A percentile compares a stretch with the other conserved stretches of the same genome.
Conservation (phyloP, 2,329 filamentous ascomycete species). For the Dactylellina sp. region DNA sequence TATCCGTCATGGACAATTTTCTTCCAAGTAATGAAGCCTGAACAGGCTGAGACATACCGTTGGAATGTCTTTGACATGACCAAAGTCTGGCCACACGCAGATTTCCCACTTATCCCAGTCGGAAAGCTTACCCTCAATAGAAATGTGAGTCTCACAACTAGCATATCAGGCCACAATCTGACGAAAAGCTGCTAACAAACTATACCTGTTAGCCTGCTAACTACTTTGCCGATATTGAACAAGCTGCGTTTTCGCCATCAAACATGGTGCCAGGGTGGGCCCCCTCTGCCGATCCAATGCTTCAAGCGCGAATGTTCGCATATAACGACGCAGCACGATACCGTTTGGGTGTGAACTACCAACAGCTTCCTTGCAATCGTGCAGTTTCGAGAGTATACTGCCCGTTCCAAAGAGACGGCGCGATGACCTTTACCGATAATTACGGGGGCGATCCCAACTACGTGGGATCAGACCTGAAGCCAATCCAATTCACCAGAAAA, state of each 20-base stretch:
- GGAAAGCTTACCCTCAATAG: conserved; percentile 74
- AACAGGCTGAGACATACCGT: conserved; percentile 72
- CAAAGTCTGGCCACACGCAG: conserved; percentile 75
- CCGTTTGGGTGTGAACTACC: conserved; percentile 74
- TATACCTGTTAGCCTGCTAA: conserved; percentile 54
- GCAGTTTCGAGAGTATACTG: conserved; percentile 60
- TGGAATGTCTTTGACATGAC: conserved; percentile 78
- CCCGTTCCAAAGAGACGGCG: conserved; percentile 65
- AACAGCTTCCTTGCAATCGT: conserved; percentile 73
- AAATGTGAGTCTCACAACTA: conserved; percentile 65
- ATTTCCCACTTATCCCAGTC: conserved; percentile 72
- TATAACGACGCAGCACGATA: conserved; percentile 74
- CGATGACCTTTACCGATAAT: conserved; percentile 62
- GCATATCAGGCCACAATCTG: not conserved
- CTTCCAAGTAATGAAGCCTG: conserved; percentile 73
- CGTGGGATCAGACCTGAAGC: conserved; percentile 61
- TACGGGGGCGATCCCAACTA: conserved; percentile 67
- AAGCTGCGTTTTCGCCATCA: conserved; percentile 74
- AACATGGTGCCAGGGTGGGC: conserved; percentile 74
- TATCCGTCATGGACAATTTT: conserved; percentile 74
- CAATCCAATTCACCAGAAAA: conserved; percentile 57
- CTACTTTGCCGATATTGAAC: conserved; percentile 76
- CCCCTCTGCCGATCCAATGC: conserved; percentile 73
- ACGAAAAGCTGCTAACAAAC: not conserved
- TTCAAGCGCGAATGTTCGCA: conserved; percentile 72